Percentiles rank a stretch among this genome's conserved stretches.
These are phyloP conservation scores for Globisporangium cylindrosporum DNA, from an alignment of 352 stramenopile species.

Conservation along the genomic window DNA sequence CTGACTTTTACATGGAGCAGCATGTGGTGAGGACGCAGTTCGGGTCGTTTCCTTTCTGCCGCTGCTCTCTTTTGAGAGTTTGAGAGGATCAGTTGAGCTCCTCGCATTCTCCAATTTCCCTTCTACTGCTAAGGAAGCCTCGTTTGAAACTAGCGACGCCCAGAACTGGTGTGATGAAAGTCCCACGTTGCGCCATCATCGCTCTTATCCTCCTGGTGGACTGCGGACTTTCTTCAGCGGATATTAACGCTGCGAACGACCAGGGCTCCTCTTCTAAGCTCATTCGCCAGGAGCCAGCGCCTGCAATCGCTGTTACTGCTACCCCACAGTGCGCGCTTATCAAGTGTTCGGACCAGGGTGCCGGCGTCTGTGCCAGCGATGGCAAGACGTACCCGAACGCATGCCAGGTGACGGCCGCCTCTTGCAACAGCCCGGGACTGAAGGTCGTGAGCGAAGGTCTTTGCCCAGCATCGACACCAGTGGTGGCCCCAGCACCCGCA, in stretches of 20 bases:
- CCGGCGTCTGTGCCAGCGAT: conserved; percentile 15
- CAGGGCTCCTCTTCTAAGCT: neutral
- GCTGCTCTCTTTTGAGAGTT: neutral
- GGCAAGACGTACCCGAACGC: conserved; percentile 18
- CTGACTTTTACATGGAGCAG: neutral
- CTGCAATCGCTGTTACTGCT: neutral
- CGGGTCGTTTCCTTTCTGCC: neutral
- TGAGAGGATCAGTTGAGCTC: neutral
- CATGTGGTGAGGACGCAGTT: neutral
- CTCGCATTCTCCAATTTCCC: neutral
- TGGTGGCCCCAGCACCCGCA: neutral
- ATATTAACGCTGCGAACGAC: neutral
- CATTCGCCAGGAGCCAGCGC: neutral
- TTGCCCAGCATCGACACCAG: neutral
- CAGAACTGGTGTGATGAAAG: neutral
- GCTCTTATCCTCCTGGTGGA: neutral
- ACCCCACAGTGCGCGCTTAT: conserved; percentile 10
- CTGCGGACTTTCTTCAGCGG: neutral
- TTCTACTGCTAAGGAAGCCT: neutral
- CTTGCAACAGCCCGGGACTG: conserved; percentile 7
- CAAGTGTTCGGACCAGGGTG: conserved; percentile 16
- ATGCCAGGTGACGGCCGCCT: conserved; percentile 12
- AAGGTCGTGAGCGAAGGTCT: conserved; percentile 7
- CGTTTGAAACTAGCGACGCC: neutral
- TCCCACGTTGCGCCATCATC: neutral